These are phyloP conservation scores for Aphanomyces invadans DNA, from an alignment of 352 stramenopile species.

Conservation along the genomic window DNA sequence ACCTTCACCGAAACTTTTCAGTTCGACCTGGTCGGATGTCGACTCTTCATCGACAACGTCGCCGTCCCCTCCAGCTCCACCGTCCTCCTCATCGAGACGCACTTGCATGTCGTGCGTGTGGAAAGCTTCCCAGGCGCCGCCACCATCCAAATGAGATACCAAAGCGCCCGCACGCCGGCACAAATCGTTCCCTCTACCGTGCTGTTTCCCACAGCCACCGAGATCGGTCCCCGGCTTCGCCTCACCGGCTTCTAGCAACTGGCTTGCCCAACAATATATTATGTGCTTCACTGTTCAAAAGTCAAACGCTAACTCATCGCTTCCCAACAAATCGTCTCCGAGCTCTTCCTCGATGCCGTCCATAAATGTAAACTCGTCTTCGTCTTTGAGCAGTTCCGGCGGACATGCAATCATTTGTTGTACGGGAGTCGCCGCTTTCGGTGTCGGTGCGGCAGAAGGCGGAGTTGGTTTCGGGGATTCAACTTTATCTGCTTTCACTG, in stretches of 20 bases:
- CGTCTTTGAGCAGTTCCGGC: conserved; percentile 18
- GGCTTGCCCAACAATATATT: no score
- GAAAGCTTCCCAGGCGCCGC: conserved; percentile 27
- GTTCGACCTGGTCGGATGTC: not conserved
- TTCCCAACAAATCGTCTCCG: not conserved
- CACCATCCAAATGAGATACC: conserved; percentile 29
- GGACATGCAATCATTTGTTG: conserved; percentile 7
- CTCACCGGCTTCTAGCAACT: not conserved
- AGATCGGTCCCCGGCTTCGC: conserved; percentile 29
- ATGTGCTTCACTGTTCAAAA: not conserved
- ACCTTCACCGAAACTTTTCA: conserved; percentile 5
- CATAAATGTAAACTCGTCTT: conserved; percentile 21
- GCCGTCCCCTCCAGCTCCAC: not conserved
- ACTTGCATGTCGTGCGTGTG: conserved; percentile 38
- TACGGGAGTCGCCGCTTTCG: no score
- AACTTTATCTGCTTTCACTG: not conserved
- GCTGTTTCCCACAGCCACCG: conserved; percentile 28
- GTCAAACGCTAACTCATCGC: conserved; percentile 2
- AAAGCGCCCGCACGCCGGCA: conserved; percentile 28
- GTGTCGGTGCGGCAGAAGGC: not conserved
- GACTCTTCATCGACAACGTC: not conserved
- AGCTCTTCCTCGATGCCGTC: conserved; percentile 16
- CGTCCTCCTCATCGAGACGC: conserved; percentile 28
- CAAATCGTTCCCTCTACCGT: conserved; percentile 28
- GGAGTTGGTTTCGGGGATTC: not conserved